Evolutionary conservation across 805 yeast genomes (phyloP).

Genomic region (Scheffersomyces stipitis): DNA sequence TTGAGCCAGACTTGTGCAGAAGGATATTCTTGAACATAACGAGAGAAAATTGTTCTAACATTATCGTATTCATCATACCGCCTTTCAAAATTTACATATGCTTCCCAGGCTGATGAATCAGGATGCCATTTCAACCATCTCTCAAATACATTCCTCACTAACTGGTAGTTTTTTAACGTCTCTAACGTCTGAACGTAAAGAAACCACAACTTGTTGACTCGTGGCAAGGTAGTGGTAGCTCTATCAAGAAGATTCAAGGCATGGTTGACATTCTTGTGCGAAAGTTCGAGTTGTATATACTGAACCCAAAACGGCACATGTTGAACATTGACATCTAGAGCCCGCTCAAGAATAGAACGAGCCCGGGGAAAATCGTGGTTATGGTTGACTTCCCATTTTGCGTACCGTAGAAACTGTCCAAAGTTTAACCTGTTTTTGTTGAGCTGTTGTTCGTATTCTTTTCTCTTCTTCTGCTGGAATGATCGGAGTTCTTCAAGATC

Average conservation of each 20-base stretch:
- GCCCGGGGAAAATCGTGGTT: conserved; percentile 79
- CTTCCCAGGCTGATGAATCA: conserved; percentile 62
- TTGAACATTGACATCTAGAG: conserved; percentile 70
- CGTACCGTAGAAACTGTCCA: conserved; percentile 92
- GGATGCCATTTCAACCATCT: conserved; percentile 86
- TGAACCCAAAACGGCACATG: conserved; percentile 84
- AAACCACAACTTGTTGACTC: conserved; percentile 85
- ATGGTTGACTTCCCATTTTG: conserved; percentile 73
- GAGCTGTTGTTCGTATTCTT: conserved; percentile 83
- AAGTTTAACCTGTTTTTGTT: conserved; percentile 78
- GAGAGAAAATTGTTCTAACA: conserved; percentile 57
- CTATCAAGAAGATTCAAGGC: conserved; percentile 84
- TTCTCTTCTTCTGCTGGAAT: conserved; percentile 71
- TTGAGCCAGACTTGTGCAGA: conserved; percentile 61
- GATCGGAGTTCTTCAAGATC: conserved; percentile 83
- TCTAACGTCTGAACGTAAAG: conserved; percentile 82
- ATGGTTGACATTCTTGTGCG: conserved; percentile 73
- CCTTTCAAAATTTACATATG: conserved; percentile 70
- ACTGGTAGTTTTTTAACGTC: conserved; percentile 59
- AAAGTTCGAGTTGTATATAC: conserved; percentile 76
- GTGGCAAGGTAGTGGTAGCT: conserved; percentile 70
- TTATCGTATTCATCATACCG: conserved; percentile 58
- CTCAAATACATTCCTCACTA: conserved; percentile 65
- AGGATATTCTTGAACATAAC: conserved; percentile 49
- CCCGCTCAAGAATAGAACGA: conserved; percentile 85